Evolutionary conservation across 257 asterid species (phyloP).

Genomic region (Solanum pinnatisectum): DNA sequence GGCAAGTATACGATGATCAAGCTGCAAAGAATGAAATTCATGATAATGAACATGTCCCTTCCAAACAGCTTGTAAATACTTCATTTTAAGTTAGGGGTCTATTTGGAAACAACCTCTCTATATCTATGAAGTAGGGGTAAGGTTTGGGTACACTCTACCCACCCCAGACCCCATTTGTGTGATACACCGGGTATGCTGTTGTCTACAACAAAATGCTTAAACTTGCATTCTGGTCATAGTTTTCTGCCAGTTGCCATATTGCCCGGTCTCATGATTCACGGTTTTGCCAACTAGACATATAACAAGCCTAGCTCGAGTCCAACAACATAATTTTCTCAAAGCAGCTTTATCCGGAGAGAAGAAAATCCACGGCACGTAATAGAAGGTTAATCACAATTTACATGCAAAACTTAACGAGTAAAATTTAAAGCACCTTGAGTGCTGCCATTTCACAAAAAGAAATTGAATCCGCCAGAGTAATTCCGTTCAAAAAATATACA

Average conservation of each 20-base stretch:
- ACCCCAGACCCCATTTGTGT: neutral
- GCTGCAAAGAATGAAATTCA: constrained; percentile 26
- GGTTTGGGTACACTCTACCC: neutral
- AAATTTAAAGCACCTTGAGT: neutral
- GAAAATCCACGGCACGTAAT: neutral
- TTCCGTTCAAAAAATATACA: neutral
- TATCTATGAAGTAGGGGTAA: neutral
- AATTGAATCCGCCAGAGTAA: neutral
- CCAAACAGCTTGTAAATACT: neutral
- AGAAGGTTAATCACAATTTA: neutral
- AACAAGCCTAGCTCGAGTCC: neutral
- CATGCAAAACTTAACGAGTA: neutral
- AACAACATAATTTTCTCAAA: neutral
- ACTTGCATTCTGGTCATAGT: neutral
- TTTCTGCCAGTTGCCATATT: neutral
- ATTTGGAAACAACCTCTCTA: neutral
- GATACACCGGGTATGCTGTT: neutral
- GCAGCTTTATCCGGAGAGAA: neutral
- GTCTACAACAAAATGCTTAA: neutral
- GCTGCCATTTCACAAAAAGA: neutral
- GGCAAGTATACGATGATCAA: constrained; percentile 94
- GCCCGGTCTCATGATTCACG: fast-evolving
- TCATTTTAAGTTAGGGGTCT: neutral
- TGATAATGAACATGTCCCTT: neutral
- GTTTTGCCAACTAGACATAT: neutral